Conservation (phyloP, 169 alveolate species). For the Hepatocystis sp. region DNA sequence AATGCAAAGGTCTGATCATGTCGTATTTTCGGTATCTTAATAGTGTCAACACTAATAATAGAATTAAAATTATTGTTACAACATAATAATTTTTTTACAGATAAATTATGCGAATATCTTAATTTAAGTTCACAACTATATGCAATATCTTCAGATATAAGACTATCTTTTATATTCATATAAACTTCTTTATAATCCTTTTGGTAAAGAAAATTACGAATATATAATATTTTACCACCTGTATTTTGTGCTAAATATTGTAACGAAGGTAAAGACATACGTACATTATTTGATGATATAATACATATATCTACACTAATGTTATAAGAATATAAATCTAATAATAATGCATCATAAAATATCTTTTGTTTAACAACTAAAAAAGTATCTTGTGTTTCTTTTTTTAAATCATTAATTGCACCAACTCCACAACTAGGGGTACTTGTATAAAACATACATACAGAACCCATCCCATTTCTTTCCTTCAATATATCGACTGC, state of each 20-base stretch:
- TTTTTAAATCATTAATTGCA: slow-evolving; percentile 48
- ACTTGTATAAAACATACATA: slow-evolving; percentile 80
- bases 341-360: slow-evolving; percentile 49
- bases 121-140: slow-evolving; percentile 84
- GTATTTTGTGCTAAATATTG: slow-evolving; percentile 78
- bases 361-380: slow-evolving; percentile 46
- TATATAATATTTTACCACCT: slow-evolving; percentile 76
- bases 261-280: slow-evolving; percentile 51
- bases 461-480: slow-evolving; percentile 77
- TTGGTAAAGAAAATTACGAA: slow-evolving; percentile 43
- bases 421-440: slow-evolving; percentile 84
- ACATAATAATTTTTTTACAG: slow-evolving; percentile 77
- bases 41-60: slow-evolving; percentile 73
- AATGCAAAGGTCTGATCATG: slow-evolving; percentile 83
- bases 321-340: slow-evolving; percentile 51
- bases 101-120: slow-evolving; percentile 76
- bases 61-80: slow-evolving; percentile 80
- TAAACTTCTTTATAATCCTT: slow-evolving; percentile 70
- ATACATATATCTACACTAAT: slow-evolving; percentile 61
- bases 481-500: slow-evolving; percentile 80
- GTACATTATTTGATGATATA: slow-evolving; percentile 46
- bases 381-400: slow-evolving; percentile 27
- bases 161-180: slow-evolving; percentile 57
- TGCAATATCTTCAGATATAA: slow-evolving; percentile 74
- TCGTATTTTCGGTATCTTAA: slow-evolving; percentile 79